These are phyloP conservation scores for Calonectria naviculata DNA, from an alignment of 2,329 filamentous ascomycete species.

Conservation along the genomic window DNA sequence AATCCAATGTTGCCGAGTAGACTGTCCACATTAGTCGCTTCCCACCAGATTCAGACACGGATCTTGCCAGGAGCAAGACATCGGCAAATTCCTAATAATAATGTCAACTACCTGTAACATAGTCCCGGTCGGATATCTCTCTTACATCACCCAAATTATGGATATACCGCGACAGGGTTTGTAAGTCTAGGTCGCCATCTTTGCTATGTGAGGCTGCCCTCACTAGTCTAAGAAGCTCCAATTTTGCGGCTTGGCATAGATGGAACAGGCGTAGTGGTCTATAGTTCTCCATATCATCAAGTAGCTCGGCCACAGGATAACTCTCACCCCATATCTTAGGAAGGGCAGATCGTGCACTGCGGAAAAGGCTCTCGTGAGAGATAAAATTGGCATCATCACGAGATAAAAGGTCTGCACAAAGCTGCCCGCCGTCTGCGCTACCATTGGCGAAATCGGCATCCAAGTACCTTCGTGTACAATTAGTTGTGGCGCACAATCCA, in stretches of 20 bases:
- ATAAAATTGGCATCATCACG: conserved; percentile 34
- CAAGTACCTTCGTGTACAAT: conserved; percentile 20
- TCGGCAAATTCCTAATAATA: conserved; percentile 38
- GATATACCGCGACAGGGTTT: conserved; percentile 25
- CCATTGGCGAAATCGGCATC: conserved; percentile 34
- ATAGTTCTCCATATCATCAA: conserved; percentile 36
- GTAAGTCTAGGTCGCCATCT: background rate
- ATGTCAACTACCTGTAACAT: too few relatives aligned
- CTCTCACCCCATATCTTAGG: conserved; percentile 35
- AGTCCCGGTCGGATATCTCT: too few relatives aligned
- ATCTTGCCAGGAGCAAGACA: conserved; percentile 22
- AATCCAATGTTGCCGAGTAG: conserved; percentile 32
- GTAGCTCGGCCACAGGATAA: conserved; percentile 31
- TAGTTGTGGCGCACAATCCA: background rate
- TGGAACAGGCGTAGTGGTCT: conserved; percentile 29
- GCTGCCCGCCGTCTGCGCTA: conserved; percentile 24
- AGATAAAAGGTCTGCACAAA: conserved; percentile 33
- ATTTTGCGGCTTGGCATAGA: conserved; percentile 32
- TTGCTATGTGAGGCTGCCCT: conserved; percentile 18
- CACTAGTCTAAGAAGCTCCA: conserved; percentile 28
- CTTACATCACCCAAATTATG: conserved; percentile 32
- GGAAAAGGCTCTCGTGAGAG: conserved; percentile 34
- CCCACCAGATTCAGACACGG: conserved; percentile 5
- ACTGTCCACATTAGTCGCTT: conserved; percentile 40
- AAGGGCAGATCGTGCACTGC: conserved; percentile 28